Evolutionary conservation across 2,329 filamentous ascomycete species (phyloP), one percentile per base, ranked within the genome.

Genomic region (Coniochaeta sp.): DNA sequence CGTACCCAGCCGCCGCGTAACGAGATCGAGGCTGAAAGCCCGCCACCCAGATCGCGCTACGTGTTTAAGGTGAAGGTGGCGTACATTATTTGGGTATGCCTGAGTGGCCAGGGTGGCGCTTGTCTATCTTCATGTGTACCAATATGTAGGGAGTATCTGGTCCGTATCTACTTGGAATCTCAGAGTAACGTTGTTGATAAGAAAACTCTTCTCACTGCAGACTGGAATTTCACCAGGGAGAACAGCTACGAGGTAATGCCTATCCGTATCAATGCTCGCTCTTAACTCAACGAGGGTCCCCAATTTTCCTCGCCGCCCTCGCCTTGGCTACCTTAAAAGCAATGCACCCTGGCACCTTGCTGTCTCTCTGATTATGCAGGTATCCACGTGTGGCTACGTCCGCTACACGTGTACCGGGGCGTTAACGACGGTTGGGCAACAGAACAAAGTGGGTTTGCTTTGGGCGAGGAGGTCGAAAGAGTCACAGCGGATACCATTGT

Each of bases 191-290:
- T 47, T 24, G 43, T 47, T 24, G 22, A 47, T 11, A 24, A 47
- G 43, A 47, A 47, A 24, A 47, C 11, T 47, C 43, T 47, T 47
- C 14, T 19, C n/a, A 24, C n/a, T n/a, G 43, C 43, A 47, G 43
- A 22, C 19, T 40, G 36, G 36, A 44, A 44, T 44, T 2, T 44
- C 22, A 22, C 6, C 26, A 11, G 47, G 7, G 6, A 50, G 4
- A 28, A 22, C 11, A 31, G 47, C 24, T 28, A 28, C 47, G 47
- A 52, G 47, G 47, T 52, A 52, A 17, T 52, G 47, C 47, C 47
- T 52, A 52, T 52, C 47, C 47, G 47, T 52, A 52, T 52, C 47
- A 52, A 52, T 52, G 24, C 47, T 52, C 47, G 47, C 47, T 52
- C 16, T 31, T 52, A 24, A 47, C 34, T 24, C 19, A 22, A n/a